These are phyloP conservation scores for Fereydounia khargensis DNA, from an alignment of 1,284 basidiomycete species.

Conservation along the genomic window DNA sequence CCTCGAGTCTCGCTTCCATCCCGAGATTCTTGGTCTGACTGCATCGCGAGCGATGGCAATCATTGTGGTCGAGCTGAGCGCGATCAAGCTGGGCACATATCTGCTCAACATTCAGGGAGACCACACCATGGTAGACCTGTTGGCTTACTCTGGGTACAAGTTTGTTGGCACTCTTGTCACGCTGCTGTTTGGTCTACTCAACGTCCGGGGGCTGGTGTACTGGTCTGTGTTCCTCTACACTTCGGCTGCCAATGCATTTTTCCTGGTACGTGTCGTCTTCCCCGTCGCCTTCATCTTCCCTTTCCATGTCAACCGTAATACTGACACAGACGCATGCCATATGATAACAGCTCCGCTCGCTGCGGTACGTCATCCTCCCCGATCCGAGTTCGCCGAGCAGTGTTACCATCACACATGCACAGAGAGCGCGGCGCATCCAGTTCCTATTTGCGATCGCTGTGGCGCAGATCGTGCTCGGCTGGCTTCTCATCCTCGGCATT, in stretches of 20 bases:
- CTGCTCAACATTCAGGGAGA: slow-evolving; percentile 78
- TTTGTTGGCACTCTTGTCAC: slow-evolving; percentile 66
- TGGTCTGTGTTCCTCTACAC: slow-evolving; percentile 75
- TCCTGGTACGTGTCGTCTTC: slow-evolving; percentile 68
- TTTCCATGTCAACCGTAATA: too few relatives aligned
- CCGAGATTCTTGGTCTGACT: slow-evolving; percentile 81
- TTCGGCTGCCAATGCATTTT: slow-evolving; percentile 86
- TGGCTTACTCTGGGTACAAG: slow-evolving; percentile 88
- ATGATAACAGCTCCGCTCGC: slow-evolving; percentile 72
- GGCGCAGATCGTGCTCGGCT: slow-evolving; percentile 65
- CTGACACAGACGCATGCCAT: neutral
- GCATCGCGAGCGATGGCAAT: slow-evolving; percentile 70
- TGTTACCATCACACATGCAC: slow-evolving; percentile 73
- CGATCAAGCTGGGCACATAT: slow-evolving; percentile 87
- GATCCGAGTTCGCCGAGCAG: slow-evolving; percentile 61
- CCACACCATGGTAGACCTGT: slow-evolving; percentile 63
- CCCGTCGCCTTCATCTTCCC: too few relatives aligned
- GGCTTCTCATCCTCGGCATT: slow-evolving; percentile 49
- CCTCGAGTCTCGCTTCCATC: slow-evolving; percentile 78
- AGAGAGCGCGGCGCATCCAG: slow-evolving; percentile 76
- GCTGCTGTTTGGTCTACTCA: slow-evolving; percentile 36
- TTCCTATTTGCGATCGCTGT: slow-evolving; percentile 74
- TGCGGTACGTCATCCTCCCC: slow-evolving; percentile 85
- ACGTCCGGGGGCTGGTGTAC: slow-evolving; percentile 65
- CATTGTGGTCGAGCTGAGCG: slow-evolving; percentile 69